Evolutionary conservation across 2,329 filamentous ascomycete genomes (phyloP).

Genomic region (Exserohilum turcica): DNA sequence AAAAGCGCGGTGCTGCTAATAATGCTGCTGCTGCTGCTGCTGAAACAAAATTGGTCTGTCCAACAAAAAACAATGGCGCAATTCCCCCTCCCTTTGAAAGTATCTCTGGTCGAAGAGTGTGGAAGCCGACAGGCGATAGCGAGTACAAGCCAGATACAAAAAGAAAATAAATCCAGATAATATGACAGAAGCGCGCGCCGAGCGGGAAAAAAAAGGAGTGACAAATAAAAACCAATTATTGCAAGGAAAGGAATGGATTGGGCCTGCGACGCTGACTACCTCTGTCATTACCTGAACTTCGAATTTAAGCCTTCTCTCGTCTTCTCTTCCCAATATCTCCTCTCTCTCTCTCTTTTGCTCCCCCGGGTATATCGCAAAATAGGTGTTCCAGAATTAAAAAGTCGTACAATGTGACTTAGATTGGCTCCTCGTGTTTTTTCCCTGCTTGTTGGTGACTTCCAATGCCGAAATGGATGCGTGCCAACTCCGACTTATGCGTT

Average conservation of each 20-base stretch:
- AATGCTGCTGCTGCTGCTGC: background rate
- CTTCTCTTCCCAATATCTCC: constrained; percentile 28
- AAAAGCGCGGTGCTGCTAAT: constrained; percentile 1
- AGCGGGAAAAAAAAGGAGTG: too few relatives aligned
- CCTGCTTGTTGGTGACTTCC: too few relatives aligned
- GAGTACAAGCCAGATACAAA: too few relatives aligned
- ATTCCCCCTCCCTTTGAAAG: background rate
- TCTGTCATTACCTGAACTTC: constrained; percentile 41
- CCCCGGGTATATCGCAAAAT: constrained; percentile 38
- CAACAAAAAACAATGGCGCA: background rate
- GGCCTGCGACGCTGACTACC: constrained; percentile 47
- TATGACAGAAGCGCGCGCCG: constrained; percentile 35
- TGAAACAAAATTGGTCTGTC: background rate
- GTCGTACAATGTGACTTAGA: constrained; percentile 19
- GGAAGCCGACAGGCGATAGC: constrained; percentile 10
- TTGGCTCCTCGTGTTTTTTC: too few relatives aligned
- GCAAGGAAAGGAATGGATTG: constrained; percentile 43
- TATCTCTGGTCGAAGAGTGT: constrained; percentile 7
- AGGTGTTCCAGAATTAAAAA: constrained; percentile 36
- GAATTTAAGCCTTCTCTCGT: constrained; percentile 27
- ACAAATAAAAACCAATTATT: constrained; percentile 5
- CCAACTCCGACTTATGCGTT: constrained; percentile 31
- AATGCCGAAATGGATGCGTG: too few relatives aligned
- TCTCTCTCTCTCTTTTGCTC: too few relatives aligned
- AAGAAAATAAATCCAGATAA: constrained; percentile 25